These are phyloP conservation scores for Fusarium lateritium DNA, from an alignment of 2,329 filamentous ascomycete genomes.

Conservation along the genomic window DNA sequence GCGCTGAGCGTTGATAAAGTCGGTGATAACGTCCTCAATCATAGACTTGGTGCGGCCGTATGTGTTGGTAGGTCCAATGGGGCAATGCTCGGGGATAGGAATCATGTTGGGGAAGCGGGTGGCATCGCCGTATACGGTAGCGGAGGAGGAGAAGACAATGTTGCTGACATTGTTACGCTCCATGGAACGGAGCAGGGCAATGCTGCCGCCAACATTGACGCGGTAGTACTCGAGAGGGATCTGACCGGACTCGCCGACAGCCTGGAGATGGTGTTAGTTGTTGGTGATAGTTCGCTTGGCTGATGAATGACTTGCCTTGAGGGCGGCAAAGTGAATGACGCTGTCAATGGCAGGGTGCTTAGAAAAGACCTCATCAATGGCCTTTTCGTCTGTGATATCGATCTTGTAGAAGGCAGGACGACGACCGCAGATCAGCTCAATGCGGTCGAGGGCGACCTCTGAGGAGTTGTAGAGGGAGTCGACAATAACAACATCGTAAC, in stretches of 20 bases:
- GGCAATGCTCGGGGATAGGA: constrained; percentile 96
- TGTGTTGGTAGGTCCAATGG: constrained; percentile 95
- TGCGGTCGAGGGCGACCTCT: constrained; percentile 90
- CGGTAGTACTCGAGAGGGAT: constrained; percentile 98
- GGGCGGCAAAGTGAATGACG: constrained; percentile 97
- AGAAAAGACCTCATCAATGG: constrained; percentile 87
- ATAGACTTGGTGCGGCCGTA: constrained; percentile 97
- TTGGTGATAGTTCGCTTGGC: not conserved
- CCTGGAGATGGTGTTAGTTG: constrained; percentile 65
- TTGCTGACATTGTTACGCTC: constrained; percentile 90
- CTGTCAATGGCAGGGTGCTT: constrained; percentile 95
- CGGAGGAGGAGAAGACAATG: constrained; percentile 98
- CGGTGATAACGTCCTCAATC: constrained; percentile 92
- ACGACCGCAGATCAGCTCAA: constrained; percentile 93
- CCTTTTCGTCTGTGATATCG: constrained; percentile 89
- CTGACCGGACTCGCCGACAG: constrained; percentile 94
- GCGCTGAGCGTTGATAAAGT: constrained; percentile 89
- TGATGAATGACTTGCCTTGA: constrained; percentile 76
- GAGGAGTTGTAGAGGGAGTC: constrained; percentile 99
- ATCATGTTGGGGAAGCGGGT: constrained; percentile 98
- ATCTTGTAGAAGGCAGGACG: constrained; percentile 86
- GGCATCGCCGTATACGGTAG: constrained; percentile 98
- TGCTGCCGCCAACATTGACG: constrained; percentile 94
- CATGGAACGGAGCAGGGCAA: constrained; percentile 90
- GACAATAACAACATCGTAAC: constrained; percentile 95